Evolutionary conservation across 2,329 filamentous ascomycete species (phyloP).

Genomic region (Cytospora piceae): DNA sequence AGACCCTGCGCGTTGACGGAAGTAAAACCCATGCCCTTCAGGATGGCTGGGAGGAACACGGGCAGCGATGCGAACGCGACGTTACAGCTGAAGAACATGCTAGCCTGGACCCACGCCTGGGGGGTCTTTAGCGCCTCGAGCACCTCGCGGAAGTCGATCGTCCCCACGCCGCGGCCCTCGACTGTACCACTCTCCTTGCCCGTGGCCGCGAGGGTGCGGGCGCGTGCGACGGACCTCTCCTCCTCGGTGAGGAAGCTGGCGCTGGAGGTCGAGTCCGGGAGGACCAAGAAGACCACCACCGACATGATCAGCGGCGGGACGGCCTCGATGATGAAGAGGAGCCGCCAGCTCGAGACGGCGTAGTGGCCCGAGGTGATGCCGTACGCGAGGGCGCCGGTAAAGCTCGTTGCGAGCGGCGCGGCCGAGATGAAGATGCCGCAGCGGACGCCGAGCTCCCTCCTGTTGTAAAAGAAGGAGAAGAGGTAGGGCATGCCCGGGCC

Average conservation of each 20-base stretch:
- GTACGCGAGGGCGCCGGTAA: slow-evolving; percentile 66
- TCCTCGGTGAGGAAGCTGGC: slow-evolving; percentile 59
- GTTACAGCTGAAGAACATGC: slow-evolving; percentile 64
- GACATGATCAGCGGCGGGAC: slow-evolving; percentile 61
- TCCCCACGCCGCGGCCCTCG: slow-evolving; percentile 43
- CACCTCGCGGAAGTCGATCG: slow-evolving; percentile 51
- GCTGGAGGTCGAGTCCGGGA: slow-evolving; percentile 56
- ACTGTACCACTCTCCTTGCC: slow-evolving; percentile 51
- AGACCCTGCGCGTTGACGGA: slow-evolving; percentile 71
- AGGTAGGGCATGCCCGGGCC: slow-evolving; percentile 36
- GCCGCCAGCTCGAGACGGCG: slow-evolving; percentile 64
- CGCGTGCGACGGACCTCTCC: slow-evolving; percentile 61
- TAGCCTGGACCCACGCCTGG: slow-evolving; percentile 53
- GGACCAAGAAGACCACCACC: slow-evolving; percentile 56
- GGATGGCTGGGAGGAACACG: slow-evolving; percentile 66
- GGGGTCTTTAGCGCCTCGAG: slow-evolving; percentile 50
- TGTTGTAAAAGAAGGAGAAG: slow-evolving; percentile 33
- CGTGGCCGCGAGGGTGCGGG: slow-evolving; percentile 56
- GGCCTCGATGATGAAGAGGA: slow-evolving; percentile 69
- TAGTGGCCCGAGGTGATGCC: slow-evolving; percentile 62
- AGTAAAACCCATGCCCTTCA: slow-evolving; percentile 69
- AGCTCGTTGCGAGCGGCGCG: slow-evolving; percentile 68
- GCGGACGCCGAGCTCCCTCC: slow-evolving; percentile 68
- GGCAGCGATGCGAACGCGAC: slow-evolving; percentile 69
- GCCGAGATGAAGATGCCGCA: slow-evolving; percentile 72